phyloP scores from a whole-genome alignment of 2,329 filamentous ascomycete genomes.

The Trichoderma pleuroti region DNA sequence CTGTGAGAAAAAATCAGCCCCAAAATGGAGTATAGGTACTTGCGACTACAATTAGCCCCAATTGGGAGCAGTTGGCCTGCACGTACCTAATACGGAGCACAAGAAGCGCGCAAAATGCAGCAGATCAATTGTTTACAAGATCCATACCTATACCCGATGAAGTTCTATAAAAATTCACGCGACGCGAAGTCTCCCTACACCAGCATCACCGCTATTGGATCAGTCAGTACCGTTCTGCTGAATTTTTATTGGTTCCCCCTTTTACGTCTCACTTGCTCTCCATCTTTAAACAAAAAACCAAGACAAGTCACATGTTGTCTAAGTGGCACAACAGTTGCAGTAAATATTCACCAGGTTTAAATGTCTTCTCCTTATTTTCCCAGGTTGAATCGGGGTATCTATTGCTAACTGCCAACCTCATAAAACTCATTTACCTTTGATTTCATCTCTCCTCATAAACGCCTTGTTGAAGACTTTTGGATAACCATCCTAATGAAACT shows the following conservation, averaged over 20 bases:
- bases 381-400: constrained; percentile 22
- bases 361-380: constrained; percentile 15
- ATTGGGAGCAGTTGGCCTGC: background rate
- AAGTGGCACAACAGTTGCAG: background rate
- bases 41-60: background rate
- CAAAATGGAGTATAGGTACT: background rate
- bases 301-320: background rate
- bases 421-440: constrained; percentile 10
- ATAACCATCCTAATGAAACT: constrained; percentile 26
- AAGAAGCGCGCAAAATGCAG: background rate
- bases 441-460: constrained; percentile 19
- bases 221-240: background rate
- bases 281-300: background rate
- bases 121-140: background rate
- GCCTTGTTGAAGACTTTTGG: constrained; percentile 21
- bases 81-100: background rate
- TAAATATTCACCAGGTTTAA: background rate
- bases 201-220: background rate
- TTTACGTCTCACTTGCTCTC: background rate
- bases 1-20: background rate
- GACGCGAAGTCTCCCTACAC: background rate
- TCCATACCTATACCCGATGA: background rate
- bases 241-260: background rate
- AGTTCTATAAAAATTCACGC: background rate
- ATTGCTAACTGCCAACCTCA: constrained; percentile 9